Evolutionary conservation across 2,329 filamentous ascomycete genomes (phyloP).

Genomic region (Botrytis aclada): DNA sequence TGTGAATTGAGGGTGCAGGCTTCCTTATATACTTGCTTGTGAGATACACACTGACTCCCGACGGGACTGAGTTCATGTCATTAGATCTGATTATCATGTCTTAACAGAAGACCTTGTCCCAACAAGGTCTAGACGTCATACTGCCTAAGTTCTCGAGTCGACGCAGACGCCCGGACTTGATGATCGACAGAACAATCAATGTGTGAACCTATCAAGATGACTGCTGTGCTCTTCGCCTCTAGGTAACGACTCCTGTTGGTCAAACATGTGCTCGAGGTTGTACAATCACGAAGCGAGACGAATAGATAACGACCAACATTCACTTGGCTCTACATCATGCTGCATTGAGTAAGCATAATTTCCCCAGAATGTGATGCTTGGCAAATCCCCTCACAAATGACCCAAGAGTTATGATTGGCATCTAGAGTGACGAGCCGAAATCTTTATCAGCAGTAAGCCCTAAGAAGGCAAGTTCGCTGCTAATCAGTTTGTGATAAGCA

Average conservation of each 20-base stretch:
- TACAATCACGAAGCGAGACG: neutral
- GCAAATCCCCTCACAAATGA: neutral
- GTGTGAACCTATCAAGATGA: neutral
- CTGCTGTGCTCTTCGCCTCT: too few relatives aligned
- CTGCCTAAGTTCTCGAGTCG: neutral
- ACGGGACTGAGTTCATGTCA: neutral
- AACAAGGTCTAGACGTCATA: constrained; percentile 12
- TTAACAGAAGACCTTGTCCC: neutral
- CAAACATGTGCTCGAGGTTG: neutral
- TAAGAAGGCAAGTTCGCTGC: neutral
- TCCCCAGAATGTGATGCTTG: neutral
- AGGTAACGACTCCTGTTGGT: neutral
- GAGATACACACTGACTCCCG: neutral
- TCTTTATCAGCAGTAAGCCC: neutral
- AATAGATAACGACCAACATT: neutral
- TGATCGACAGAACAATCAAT: neutral
- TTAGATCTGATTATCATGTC: neutral
- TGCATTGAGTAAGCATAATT: neutral
- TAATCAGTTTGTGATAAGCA: neutral
- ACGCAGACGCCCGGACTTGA: neutral
- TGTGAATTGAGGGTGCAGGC: neutral
- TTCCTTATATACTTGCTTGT: neutral
- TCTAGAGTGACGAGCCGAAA: neutral
- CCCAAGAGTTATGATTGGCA: neutral
- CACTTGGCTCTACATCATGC: constrained; percentile 10